phyloP scores from a whole-genome alignment of 306 rosid species.

The Parietaria judaica region DNA sequence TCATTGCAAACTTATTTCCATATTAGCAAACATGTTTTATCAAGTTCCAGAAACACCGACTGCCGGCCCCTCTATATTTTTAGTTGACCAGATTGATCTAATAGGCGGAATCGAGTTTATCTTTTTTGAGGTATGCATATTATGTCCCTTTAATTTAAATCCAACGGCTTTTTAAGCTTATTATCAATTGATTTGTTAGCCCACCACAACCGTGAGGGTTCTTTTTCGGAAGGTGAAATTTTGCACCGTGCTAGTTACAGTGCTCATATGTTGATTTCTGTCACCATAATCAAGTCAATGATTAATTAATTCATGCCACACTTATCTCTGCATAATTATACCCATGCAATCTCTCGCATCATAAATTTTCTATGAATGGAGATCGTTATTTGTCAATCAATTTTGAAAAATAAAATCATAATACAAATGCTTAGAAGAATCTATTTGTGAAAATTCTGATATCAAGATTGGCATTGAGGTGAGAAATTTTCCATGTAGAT shows the following conservation, averaged over 20 bases:
- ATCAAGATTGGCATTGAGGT: too few relatives aligned
- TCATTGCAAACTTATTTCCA: slow-evolving; percentile 81
- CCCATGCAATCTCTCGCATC: too few relatives aligned
- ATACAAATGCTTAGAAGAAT: background rate
- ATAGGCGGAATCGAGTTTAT: slow-evolving; percentile 91
- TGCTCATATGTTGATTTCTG: too few relatives aligned
- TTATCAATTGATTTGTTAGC: background rate
- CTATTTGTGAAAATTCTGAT: too few relatives aligned
- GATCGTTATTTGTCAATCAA: too few relatives aligned
- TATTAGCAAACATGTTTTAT: slow-evolving; percentile 93
- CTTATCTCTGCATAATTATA: background rate
- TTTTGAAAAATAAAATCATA: too few relatives aligned
- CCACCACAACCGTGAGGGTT: slow-evolving; percentile 1
- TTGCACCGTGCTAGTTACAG: too few relatives aligned
- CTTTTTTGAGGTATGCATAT: slow-evolving; percentile 66
- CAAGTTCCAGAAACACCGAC: slow-evolving; percentile 50
- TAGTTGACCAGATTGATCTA: slow-evolving; percentile 80
- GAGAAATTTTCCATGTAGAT: too few relatives aligned
- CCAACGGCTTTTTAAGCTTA: slow-evolving; percentile 3
- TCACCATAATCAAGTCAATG: too few relatives aligned
- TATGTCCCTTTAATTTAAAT: background rate
- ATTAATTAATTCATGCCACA: background rate
- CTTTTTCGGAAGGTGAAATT: background rate
- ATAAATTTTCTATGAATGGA: too few relatives aligned
- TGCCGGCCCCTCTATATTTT: slow-evolving; percentile 48